phyloP scores from a whole-genome alignment of 257 asterid species.

The Nyctanthes arbortristis region DNA sequence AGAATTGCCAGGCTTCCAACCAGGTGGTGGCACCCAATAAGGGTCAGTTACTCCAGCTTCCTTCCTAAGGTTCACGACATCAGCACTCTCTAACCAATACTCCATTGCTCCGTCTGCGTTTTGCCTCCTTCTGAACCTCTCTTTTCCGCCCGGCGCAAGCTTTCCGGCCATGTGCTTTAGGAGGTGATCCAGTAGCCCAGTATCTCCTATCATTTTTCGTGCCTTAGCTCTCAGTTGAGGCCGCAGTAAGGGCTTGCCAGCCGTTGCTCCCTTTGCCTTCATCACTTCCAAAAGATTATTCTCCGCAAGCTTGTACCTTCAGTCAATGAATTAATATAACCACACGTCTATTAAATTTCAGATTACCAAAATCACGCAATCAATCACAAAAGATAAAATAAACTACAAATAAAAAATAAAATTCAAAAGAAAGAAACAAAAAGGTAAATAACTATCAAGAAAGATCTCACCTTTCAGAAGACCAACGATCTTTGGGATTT shows the following conservation, averaged over 20 bases:
- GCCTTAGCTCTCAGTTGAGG: slow-evolving; percentile 91
- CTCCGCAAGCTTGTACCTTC: slow-evolving; percentile 56
- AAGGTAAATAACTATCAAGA: not conserved
- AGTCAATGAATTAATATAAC: slow-evolving; percentile 5
- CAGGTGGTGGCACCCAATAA: slow-evolving; percentile 95
- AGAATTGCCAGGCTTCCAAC: slow-evolving; percentile 91
- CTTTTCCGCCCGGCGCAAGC: slow-evolving; percentile 62
- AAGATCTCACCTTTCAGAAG: slow-evolving; percentile 70
- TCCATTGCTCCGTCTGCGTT: slow-evolving; percentile 89
- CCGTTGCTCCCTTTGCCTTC: slow-evolving; percentile 57
- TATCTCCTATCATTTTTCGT: slow-evolving; percentile 86
- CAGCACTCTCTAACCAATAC: slow-evolving; percentile 95
- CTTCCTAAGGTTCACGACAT: slow-evolving; percentile 64
- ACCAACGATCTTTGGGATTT: slow-evolving; percentile 93
- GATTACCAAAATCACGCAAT: not conserved
- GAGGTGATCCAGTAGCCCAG: slow-evolving; percentile 88
- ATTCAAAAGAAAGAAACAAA: too few relatives aligned
- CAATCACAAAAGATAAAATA: slow-evolving; percentile 3
- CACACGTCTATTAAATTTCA: not conserved
- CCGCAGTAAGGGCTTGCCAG: slow-evolving; percentile 68
- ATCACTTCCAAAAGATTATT: slow-evolving; percentile 1
- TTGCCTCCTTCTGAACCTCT: slow-evolving; percentile 1
- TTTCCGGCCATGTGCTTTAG: slow-evolving; percentile 96
- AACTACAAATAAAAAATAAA: not conserved
- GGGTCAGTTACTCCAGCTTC: slow-evolving; percentile 89